phyloP scores from a whole-genome alignment of 257 asterid species.

The Nicotiana noctiflora region DNA sequence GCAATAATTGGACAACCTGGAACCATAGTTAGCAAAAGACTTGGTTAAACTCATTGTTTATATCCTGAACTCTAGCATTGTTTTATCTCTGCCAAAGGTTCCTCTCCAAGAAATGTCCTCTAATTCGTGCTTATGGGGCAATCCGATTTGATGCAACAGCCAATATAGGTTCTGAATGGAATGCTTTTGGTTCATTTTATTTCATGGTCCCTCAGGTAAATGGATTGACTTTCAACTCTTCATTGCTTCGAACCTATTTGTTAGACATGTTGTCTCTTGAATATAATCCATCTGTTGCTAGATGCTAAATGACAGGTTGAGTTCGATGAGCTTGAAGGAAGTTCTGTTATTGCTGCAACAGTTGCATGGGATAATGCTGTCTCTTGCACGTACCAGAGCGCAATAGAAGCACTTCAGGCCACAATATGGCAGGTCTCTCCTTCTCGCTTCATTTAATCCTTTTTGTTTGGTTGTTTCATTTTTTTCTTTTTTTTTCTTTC shows the following conservation, averaged over 20 bases:
- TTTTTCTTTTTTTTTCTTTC: background rate
- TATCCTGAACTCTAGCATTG: constrained; percentile 6
- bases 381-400: constrained; percentile 53
- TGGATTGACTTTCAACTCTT: background rate
- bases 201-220: constrained; percentile 91
- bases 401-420: constrained; percentile 60
- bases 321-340: constrained; percentile 82
- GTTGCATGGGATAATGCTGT: constrained; percentile 84
- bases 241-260: background rate
- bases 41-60: background rate
- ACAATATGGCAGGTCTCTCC: constrained; percentile 65
- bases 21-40: background rate
- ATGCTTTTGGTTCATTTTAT: constrained; percentile 82
- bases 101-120: constrained; percentile 72
- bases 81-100: constrained; percentile 37
- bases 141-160: constrained; percentile 77
- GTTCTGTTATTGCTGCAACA: constrained; percentile 87
- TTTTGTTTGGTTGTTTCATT: background rate
- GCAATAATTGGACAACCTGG: background rate
- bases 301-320: constrained; percentile 58
- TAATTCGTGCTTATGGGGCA: constrained; percentile 93
- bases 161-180: constrained; percentile 66
- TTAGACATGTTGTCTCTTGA: background rate
- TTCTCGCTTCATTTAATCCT: background rate
- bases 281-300: constrained; percentile 15